Evolutionary conservation across 2,329 filamentous ascomycete genomes (phyloP).

Genomic region (Elsinoe ampelina): DNA sequence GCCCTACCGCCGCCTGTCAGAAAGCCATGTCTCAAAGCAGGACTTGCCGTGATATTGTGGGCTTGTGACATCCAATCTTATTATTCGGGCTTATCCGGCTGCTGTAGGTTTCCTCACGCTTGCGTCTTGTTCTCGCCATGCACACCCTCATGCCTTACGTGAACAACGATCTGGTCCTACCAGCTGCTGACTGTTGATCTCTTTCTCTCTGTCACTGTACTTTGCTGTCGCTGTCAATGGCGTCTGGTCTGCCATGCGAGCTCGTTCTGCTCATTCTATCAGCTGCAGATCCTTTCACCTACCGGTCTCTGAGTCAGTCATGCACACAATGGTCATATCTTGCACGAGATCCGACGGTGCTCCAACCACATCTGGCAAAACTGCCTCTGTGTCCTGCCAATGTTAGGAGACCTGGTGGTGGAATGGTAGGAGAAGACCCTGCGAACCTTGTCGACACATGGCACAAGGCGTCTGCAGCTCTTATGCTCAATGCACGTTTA

Average conservation of each 20-base stretch:
- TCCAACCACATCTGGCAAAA: background rate
- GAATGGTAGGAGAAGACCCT: background rate
- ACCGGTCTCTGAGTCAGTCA: background rate
- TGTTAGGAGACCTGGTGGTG: too few relatives aligned
- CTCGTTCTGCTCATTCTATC: background rate
- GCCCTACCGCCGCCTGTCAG: background rate
- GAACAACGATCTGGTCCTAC: too few relatives aligned
- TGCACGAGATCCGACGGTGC: background rate
- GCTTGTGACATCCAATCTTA: conserved; percentile 4
- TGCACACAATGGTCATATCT: background rate
- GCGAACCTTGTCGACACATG: background rate
- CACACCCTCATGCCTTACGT: too few relatives aligned
- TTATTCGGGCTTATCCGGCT: conserved; percentile 5
- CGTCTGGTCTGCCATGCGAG: background rate
- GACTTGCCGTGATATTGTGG: background rate
- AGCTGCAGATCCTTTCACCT: background rate
- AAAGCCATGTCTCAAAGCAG: conserved; percentile 3
- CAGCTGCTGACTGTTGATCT: background rate
- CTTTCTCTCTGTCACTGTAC: background rate
- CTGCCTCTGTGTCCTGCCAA: background rate
- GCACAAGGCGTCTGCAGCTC: background rate
- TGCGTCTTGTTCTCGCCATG: background rate
- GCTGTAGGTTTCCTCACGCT: background rate
- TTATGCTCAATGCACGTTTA: conserved; percentile 3
- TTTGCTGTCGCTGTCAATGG: background rate